A percentile compares a stretch with the other conserved stretches of the same genome.
Evolutionary conservation across 306 rosid genomes (phyloP).

Genomic region (Malus orientalis): DNA sequence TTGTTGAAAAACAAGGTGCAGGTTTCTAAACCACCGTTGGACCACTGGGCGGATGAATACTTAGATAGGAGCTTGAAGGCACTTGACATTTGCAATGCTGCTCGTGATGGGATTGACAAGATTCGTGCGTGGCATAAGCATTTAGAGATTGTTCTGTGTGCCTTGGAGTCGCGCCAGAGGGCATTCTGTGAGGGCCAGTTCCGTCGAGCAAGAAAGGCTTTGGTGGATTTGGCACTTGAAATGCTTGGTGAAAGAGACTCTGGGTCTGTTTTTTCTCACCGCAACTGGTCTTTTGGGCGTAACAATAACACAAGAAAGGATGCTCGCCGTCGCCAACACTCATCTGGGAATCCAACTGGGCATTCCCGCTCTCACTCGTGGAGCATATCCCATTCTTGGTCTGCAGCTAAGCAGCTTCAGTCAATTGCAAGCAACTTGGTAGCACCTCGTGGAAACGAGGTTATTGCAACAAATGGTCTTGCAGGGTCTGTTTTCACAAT

Average conservation of each 20-base stretch:
- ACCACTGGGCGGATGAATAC: constrained; percentile 49
- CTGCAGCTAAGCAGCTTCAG: constrained; percentile 86
- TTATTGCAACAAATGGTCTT: constrained; percentile 54
- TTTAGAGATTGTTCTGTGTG: constrained; percentile 60
- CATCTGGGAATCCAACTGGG: constrained; percentile 23
- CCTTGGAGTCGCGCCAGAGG: constrained; percentile 56
- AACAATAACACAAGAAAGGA: constrained; percentile 48
- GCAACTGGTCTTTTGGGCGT: constrained; percentile 72
- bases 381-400: constrained; percentile 90
- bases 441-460: constrained; percentile 68
- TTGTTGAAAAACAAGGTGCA: constrained; percentile 43
- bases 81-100: constrained; percentile 72
- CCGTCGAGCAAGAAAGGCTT: constrained; percentile 71
- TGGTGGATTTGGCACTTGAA: constrained; percentile 62
- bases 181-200: constrained; percentile 68
- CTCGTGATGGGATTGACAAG: constrained; percentile 64
- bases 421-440: constrained; percentile 65
- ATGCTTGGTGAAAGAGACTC: constrained; percentile 70
- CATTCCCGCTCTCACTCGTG: constrained; percentile 96
- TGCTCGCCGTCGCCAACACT: constrained; percentile 19
- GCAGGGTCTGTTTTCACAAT: constrained; percentile 62
- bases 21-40: constrained; percentile 54
- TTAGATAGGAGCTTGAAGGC: constrained; percentile 71
- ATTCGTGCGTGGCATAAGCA: constrained; percentile 58
- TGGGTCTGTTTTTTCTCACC: constrained; percentile 49